phyloP scores from a whole-genome alignment of 805 yeast genomes.

The Candida morakotiae region DNA sequence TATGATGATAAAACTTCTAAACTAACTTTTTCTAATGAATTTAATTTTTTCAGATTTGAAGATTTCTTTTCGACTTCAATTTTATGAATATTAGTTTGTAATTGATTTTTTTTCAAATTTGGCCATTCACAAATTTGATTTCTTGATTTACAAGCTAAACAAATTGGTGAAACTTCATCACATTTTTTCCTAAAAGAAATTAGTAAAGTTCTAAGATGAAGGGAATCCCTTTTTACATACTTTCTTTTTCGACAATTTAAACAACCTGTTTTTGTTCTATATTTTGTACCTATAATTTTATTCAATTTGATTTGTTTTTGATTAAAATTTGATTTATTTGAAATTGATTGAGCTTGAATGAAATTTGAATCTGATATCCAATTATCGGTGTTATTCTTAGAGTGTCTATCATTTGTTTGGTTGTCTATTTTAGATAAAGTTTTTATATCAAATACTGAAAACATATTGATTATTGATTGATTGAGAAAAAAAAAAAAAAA shows the following conservation, averaged over 20 bases:
- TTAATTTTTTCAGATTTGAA: neutral
- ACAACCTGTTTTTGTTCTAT: conserved; percentile 4
- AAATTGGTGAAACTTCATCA: neutral
- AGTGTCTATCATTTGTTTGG: no score
- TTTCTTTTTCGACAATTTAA: conserved; percentile 5
- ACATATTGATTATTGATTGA: neutral
- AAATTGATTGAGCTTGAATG: no score
- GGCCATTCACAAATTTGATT: conserved; percentile 5
- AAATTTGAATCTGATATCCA: no score
- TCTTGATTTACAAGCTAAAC: conserved; percentile 4
- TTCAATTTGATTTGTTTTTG: conserved; percentile 2
- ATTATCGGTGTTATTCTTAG: no score
- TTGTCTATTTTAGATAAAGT: neutral
- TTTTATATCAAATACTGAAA: neutral
- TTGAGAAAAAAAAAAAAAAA: no score
- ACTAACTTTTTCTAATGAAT: neutral
- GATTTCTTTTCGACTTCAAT: neutral
- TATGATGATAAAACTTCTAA: neutral
- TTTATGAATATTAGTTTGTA: no score
- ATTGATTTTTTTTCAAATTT: neutral
- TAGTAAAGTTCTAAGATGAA: neutral
- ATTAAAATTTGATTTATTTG: neutral
- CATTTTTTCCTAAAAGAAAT: conserved; percentile 2
- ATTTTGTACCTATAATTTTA: conserved; percentile 1
- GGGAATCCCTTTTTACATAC: neutral